phyloP scores from a whole-genome alignment of 2,329 filamentous ascomycete genomes.

The Phialophora tarda region DNA sequence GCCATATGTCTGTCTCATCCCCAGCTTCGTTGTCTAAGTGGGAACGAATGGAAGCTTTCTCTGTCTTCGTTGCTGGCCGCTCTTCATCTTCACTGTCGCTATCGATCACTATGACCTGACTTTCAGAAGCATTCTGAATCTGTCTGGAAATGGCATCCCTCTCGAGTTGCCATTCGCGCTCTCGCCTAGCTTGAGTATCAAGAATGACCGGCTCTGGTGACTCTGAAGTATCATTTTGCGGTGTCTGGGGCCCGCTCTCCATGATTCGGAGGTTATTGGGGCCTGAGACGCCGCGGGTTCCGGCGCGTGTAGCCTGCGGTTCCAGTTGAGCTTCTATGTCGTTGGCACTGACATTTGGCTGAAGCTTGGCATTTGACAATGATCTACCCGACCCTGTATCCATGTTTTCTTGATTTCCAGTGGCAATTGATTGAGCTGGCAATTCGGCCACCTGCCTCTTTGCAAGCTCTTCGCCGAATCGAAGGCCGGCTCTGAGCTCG shows the following conservation, averaged over 20 bases:
- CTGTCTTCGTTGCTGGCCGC: conserved; percentile 24
- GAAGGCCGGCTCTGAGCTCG: conserved; percentile 50
- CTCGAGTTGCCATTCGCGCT: conserved; percentile 53
- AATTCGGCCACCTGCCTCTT: conserved; percentile 42
- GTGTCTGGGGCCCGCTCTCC: conserved; percentile 19
- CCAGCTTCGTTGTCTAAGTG: conserved; percentile 38
- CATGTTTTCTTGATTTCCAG: background rate
- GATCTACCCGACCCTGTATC: background rate
- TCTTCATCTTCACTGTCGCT: conserved; percentile 45
- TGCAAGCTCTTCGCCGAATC: conserved; percentile 52
- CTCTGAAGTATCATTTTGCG: background rate
- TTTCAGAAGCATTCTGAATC: conserved; percentile 51
- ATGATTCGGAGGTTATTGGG: background rate
- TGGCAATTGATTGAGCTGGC: conserved; percentile 21
- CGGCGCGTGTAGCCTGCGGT: background rate
- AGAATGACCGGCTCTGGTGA: conserved; percentile 10
- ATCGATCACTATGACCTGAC: conserved; percentile 53
- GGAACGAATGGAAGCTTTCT: conserved; percentile 26
- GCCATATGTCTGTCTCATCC: conserved; percentile 56
- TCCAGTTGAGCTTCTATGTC: background rate
- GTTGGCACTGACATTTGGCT: background rate
- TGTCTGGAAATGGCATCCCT: conserved; percentile 52
- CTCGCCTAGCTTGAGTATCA: conserved; percentile 39
- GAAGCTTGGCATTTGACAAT: background rate
- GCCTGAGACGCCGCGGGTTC: background rate